phyloP scores from a whole-genome alignment of 2,329 filamentous ascomycete species.

The Aaosphaeria pasadenensis region DNA sequence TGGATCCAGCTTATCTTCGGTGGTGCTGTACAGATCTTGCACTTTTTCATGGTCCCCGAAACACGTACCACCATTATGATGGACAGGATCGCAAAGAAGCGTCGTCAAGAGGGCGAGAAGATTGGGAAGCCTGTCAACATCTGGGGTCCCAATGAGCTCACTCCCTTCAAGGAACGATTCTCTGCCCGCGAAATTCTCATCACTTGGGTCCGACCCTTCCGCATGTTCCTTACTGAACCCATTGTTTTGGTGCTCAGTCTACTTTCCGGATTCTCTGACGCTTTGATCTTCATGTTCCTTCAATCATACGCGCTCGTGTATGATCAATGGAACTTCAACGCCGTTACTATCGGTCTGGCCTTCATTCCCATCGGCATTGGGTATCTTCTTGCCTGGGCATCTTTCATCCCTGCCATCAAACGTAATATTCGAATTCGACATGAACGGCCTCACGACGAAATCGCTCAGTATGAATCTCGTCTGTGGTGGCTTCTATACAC shows the following conservation, averaged over 20 bases:
- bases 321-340: slow-evolving; percentile 62
- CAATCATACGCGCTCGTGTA: slow-evolving; percentile 70
- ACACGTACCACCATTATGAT: slow-evolving; percentile 75
- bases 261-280: slow-evolving; percentile 72
- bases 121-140: slow-evolving; percentile 58
- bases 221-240: slow-evolving; percentile 73
- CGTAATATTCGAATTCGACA: slow-evolving; percentile 33
- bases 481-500: slow-evolving; percentile 65
- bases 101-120: slow-evolving; percentile 62
- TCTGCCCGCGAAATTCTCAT: slow-evolving; percentile 40
- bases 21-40: slow-evolving; percentile 63
- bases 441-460: slow-evolving; percentile 8
- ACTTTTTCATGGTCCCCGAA: slow-evolving; percentile 71
- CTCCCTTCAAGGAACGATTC: slow-evolving; percentile 34
- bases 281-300: slow-evolving; percentile 76
- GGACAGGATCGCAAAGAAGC: slow-evolving; percentile 73
- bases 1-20: slow-evolving; percentile 87
- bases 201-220: slow-evolving; percentile 61
- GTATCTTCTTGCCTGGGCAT: slow-evolving; percentile 62
- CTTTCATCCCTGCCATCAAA: slow-evolving; percentile 55
- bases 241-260: slow-evolving; percentile 70
- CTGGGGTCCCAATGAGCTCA: slow-evolving; percentile 72
- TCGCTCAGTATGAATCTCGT: slow-evolving; percentile 47
- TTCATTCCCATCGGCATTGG: slow-evolving; percentile 61
- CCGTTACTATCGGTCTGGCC: slow-evolving; percentile 56